Base-by-base conservation (phyloP, 2,329 filamentous ascomycete genomes). In the Colletotrichum spaethianum region DNA sequence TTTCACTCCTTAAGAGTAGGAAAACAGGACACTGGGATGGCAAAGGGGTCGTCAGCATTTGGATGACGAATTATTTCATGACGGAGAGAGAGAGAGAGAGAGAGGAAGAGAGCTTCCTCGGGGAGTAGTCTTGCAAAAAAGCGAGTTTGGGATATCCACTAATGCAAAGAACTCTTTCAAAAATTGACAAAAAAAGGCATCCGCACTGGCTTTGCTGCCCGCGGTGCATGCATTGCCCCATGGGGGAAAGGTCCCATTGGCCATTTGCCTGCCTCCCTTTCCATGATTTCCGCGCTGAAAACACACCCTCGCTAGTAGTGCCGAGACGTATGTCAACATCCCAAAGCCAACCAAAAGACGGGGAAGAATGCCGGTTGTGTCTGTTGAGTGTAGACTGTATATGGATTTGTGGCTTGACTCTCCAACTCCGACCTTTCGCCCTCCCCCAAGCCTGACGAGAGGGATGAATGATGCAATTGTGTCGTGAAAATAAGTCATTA, bases 61-160 rank as follows among this genome's bases (percentile, higher is more conserved):
- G 42, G n/a, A 62, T 48, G 11, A 38, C 14, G 31, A 3, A 23
- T 11, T 23, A 2, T 5, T 60, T 38, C 40, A 61, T 18, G 20
- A 23, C 42, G 26, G 14, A 23, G 1, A 23, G n/a, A 38, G 16
- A 67, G 16, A 60, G 18, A 20, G 11, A n/a, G 48, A 53, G 8
- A 33, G 26, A 12, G 36, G 38, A 16, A 18, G 42, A 64, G 26
- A 8, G 28, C 18, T 28, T 28, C 18, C 5, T 28, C 50, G 36
- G 40, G 23, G n/a, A 26, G 23, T 38, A 67, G 18, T 28, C 33
- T n/a, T 33, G 14, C 23, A 55, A 38, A 40, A 71, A 67, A 57
- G 56, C 56, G 59, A 63, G 53, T 59, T 46, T 50, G 64, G 65
- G 28, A 72, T 72, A 69, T 72, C 52, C 33, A 69, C 64, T 69